Percentiles rank a stretch among this genome's conserved stretches.
phyloP scores from a whole-genome alignment of 2,329 filamentous ascomycete species.

The Neofusicoccum umdonicola region DNA sequence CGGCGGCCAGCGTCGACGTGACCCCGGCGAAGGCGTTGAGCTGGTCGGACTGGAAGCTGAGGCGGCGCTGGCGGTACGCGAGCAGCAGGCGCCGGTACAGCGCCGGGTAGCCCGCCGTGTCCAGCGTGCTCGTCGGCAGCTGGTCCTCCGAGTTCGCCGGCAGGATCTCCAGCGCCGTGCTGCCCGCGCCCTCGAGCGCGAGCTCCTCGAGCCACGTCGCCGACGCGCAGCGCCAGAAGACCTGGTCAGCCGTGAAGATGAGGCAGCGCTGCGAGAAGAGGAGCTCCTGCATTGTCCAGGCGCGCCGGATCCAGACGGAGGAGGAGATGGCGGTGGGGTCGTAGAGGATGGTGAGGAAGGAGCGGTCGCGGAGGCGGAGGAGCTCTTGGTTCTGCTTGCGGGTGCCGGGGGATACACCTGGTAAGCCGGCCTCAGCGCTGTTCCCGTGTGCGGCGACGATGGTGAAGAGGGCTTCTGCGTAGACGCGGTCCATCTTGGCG shows the following conservation, averaged over 20 bases:
- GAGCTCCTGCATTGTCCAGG: constrained; percentile 2
- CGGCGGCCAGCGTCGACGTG: not conserved
- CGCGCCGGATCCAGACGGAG: not conserved
- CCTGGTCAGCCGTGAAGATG: not conserved
- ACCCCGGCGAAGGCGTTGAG: not conserved
- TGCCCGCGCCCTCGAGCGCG: not conserved
- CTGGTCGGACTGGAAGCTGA: not conserved
- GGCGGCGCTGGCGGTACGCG: not conserved
- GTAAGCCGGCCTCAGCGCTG: not conserved
- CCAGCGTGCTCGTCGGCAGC: not conserved
- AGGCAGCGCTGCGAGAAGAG: not conserved
- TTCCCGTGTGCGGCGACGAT: not conserved
- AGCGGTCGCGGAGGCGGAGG: not conserved
- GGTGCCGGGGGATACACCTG: not conserved
- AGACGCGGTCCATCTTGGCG: not conserved
- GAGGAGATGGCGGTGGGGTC: not conserved
- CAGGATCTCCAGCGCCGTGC: not conserved
- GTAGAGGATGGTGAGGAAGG: not conserved
- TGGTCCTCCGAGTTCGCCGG: not conserved
- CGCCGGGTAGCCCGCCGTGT: not conserved
- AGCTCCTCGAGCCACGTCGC: not conserved
- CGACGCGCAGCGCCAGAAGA: not conserved
- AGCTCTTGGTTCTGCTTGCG: not conserved
- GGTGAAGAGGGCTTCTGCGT: not conserved
- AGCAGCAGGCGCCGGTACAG: not conserved